phyloP scores from a whole-genome alignment of 345 rosid species.

The Eucalyptus albens region DNA sequence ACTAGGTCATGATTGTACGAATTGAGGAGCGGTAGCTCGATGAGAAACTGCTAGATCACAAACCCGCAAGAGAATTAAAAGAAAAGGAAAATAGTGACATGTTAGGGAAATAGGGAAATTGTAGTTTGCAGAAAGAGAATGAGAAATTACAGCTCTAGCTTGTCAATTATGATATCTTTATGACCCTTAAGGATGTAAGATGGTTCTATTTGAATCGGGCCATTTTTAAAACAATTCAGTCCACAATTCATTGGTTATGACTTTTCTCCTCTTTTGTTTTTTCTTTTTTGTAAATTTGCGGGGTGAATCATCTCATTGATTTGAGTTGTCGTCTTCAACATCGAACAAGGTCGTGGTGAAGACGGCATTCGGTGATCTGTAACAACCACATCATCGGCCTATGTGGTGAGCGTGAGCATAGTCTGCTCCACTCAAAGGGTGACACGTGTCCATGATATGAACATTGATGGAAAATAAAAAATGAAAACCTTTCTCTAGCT shows the following conservation, averaged over 20 bases:
- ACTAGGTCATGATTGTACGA: background rate
- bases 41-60: background rate
- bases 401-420: background rate
- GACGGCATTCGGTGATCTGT: background rate
- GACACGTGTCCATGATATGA: background rate
- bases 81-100: rapidly evolving
- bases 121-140: background rate
- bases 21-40: background rate
- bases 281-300: too few relatives aligned
- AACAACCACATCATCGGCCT: background rate
- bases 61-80: background rate
- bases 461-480: background rate
- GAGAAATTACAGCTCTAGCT: background rate
- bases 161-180: background rate
- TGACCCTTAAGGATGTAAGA: rapidly evolving
- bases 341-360: too few relatives aligned
- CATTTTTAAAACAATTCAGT: background rate
- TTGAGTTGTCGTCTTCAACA: background rate
- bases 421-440: background rate
- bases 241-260: too few relatives aligned
- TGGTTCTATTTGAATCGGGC: background rate
- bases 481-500: background rate
- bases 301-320: background rate
- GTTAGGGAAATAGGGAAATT: background rate
- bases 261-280: too few relatives aligned